Evolutionary conservation across 768 basidiomycete species (phyloP).

Genomic region (Lactarius pseudohatsudake): DNA sequence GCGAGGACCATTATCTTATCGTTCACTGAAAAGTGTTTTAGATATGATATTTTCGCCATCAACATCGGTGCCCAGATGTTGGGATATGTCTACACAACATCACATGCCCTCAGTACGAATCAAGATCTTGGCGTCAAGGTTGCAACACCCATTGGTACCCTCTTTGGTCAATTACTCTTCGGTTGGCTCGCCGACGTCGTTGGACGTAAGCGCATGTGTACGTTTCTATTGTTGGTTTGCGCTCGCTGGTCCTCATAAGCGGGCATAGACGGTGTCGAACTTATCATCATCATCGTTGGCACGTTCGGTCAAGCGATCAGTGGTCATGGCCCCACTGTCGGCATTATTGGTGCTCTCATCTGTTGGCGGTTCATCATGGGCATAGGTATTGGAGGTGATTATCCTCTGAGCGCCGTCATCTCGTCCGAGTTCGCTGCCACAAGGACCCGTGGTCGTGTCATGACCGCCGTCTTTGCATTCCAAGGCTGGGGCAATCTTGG

Average conservation of each 20-base stretch:
- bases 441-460: constrained; percentile 75
- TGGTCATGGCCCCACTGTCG: constrained; percentile 62
- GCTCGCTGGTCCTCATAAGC: background rate
- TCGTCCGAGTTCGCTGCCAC: constrained; percentile 86
- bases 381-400: constrained; percentile 86
- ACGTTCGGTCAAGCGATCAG: constrained; percentile 80
- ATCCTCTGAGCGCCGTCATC: constrained; percentile 83
- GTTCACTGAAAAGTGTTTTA: constrained; percentile 27
- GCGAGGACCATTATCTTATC: background rate
- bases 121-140: constrained; percentile 50
- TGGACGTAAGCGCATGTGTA: constrained; percentile 61
- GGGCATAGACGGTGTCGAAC: constrained; percentile 59
- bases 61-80: constrained; percentile 84
- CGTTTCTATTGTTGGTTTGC: constrained; percentile 33
- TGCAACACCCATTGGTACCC: constrained; percentile 42
- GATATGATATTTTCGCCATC: constrained; percentile 88
- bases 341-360: constrained; percentile 73
- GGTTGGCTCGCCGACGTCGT: constrained; percentile 47
- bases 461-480: constrained; percentile 83
- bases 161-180: constrained; percentile 45
- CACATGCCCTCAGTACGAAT: constrained; percentile 39
- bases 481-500: constrained; percentile 89
- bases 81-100: constrained; percentile 64
- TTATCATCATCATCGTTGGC: constrained; percentile 79
- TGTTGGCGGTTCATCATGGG: constrained; percentile 87